Evolutionary conservation across 805 yeast species (phyloP), one percentile per base, ranked within the genome.

Genomic region (Ogataea saltuana): DNA sequence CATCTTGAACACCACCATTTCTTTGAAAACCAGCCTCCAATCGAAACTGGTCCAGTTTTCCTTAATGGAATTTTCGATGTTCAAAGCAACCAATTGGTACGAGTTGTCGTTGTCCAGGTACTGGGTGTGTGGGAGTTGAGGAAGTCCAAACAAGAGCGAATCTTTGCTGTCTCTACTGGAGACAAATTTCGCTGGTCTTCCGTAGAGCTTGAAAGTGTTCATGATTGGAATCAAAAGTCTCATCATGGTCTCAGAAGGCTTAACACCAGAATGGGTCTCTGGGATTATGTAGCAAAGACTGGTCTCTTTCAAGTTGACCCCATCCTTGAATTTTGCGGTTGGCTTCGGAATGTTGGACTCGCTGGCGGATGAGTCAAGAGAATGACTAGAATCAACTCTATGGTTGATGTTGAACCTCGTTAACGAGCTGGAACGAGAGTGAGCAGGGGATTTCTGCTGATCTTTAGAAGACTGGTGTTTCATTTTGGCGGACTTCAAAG

Each of bases 151-250:
- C 25, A 85, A 65, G 54, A 85, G 59, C 1, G 88, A 81, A 1
- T 67, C 55, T 15, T 68, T 63, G 51, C 81, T 77, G 12, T 65
- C 67, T 61, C 83, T 81, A 51, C 76, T 75, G 16, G 87, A 76
- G 43, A 72, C 69, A 49, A 85, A 71, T 51, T 72, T 79, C 32
- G 70, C 68, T 1, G 95, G 93, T 51, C 93, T 71, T 7, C 95
- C 95, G 55, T 85, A 85, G 35, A 85, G 61, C 56, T 74, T 76
- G 64, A 84, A 85, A 3, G 83, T 71, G 59, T 85, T 87, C 68
- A 82, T 75, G 15, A 84, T 69, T 35, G 88, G 91, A 23, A 85
- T 71, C 48, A 83, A 68, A 55, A 80, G 72, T 46, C 95, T 68
- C 33, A 85, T 76, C 79, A 84, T 80, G 12, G 85, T 85, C 58